Evolutionary conservation across 1,284 basidiomycete genomes (phyloP), one percentile per base, ranked within the genome.

Genomic region (Rhizoctonia solani): DNA sequence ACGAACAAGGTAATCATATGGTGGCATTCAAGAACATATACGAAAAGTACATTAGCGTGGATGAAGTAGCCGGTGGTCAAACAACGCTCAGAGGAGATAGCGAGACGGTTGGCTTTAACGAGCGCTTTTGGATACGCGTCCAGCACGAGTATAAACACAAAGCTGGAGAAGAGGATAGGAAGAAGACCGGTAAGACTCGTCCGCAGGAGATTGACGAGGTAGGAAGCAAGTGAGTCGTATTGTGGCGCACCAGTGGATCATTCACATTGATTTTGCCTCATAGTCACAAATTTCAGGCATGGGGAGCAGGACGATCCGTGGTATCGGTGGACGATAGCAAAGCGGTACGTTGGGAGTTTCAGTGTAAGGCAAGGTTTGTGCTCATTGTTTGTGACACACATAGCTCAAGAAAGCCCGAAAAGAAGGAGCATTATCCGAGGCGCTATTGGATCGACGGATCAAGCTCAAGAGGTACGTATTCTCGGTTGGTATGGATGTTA

Each of bases 111-210:
- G 92, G 90, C 3, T 92, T 92, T 71, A 80, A 81, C 44, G 93
- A 95, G 74, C 81, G 87, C 13, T 93, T 94, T 76, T 89, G 86
- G 83, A 85, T 95, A 66, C 94, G 94, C 78, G 88, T 96, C 53
- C 94, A 97, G 79, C 86, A 84, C 77, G 92, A 93, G 75, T 95
- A 91, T 78, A 89, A 95, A 79, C 84, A 86, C 73, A 93, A 96
- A 76, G 92, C 91, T 3, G 81, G 88, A 53, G 87, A 92, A 70
- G 89, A 92, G 76, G 87, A 89, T 75, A 88, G 85, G 79, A 89
- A 89, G 80, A 86, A 84, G 77, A 88, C 82, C 53, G 82, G 83
- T 47, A 78, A 82, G 68, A 78, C 81, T 1, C 75, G 74, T 70
- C 76, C 74, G 69, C 68, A 75, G 55, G 81, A 82, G 44, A 83